Conservation (phyloP, 2,329 filamentous ascomycete genomes). For the Chrysoporthe puriensis region DNA sequence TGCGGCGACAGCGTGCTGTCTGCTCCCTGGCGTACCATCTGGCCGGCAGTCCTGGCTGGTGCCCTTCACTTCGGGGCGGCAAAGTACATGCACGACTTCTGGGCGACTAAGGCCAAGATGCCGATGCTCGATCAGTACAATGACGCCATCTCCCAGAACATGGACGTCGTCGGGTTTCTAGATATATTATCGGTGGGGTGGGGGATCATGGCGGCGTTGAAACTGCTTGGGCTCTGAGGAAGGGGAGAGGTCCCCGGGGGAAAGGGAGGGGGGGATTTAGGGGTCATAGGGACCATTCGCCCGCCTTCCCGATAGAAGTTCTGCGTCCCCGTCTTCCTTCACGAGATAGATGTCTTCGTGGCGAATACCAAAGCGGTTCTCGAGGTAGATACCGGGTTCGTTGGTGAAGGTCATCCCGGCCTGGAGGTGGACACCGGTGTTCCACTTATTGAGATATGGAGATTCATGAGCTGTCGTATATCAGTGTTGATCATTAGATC, state of each 20-base stretch:
- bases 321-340: slow-evolving; percentile 54
- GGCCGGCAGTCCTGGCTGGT: slow-evolving; percentile 31
- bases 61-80: slow-evolving; percentile 28
- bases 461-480: slow-evolving; percentile 57
- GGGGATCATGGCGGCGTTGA: slow-evolving; percentile 33
- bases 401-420: slow-evolving; percentile 66
- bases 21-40: slow-evolving; percentile 24
- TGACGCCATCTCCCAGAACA: slow-evolving; percentile 35
- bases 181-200: slow-evolving; percentile 32
- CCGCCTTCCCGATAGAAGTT: slow-evolving; percentile 57
- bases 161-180: slow-evolving; percentile 31
- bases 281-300: slow-evolving; percentile 59
- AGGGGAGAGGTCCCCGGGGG: background rate
- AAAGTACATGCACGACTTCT: slow-evolving; percentile 37
- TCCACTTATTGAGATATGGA: slow-evolving; percentile 67
- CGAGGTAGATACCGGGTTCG: slow-evolving; percentile 66
- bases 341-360: slow-evolving; percentile 67
- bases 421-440: slow-evolving; percentile 48
- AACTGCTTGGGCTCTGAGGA: slow-evolving; percentile 27
- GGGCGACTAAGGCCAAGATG: slow-evolving; percentile 36
- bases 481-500: slow-evolving; percentile 7
- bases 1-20: slow-evolving; percentile 15
- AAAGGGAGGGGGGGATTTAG: slow-evolving; percentile 24
- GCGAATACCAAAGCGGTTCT: slow-evolving; percentile 62
- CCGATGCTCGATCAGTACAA: slow-evolving; percentile 38